Base-by-base conservation (phyloP, 106 monocot genomes). In the Acanthochlamys bracteata region DNA sequence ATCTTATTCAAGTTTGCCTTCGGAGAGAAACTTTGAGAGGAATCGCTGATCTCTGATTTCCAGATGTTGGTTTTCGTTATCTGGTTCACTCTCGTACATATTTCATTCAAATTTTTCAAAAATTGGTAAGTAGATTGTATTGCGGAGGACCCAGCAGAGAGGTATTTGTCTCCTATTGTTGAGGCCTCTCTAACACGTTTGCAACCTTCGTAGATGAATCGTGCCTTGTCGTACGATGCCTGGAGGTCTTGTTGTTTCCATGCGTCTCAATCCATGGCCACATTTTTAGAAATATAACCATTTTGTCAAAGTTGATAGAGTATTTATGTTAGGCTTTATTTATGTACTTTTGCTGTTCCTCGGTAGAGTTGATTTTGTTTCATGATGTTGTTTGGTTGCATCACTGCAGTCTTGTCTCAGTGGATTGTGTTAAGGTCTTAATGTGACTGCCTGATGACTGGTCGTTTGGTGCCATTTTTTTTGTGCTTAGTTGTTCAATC, bases 1-100 rank as follows among this genome's bases (percentile, higher is more conserved):
- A 71, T 76, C 59, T 59, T 51, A 65, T 70, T 56, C 76, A 76
- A 76, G 70, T 76, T 76, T 76, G 64, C 76, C 76, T 76, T 76
- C 76, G 70, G 39, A 56, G 6, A 68, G 62, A 14, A 76, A 33
- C 4, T 25, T 24, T 64, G 23, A 14, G 25, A 41, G 47, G 14
- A n/a, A 21, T 11, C 47, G 39, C 33, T n/a, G 20, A 40, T 14
- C 11, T 23, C 24, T 7, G 52, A 66, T 19, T 57, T 78, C 33
- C 33, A 27, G 16, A 54, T 25, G 61, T 55, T n/a, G 26, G 17
- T 2, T 61, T 51, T 55, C 8, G 20, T 25, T 13, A 41, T 46
- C 20, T 66, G 49, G 26, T 55, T 58, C n/a, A 41, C 49, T 33
- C 22, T 45, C 11, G 19, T 23, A 21, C 52, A 33, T 33, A 33